A percentile compares a stretch with the other conserved stretches of the same genome.
phyloP scores from a whole-genome alignment of 2,329 filamentous ascomycete genomes.

The Diaporthe capsici region DNA sequence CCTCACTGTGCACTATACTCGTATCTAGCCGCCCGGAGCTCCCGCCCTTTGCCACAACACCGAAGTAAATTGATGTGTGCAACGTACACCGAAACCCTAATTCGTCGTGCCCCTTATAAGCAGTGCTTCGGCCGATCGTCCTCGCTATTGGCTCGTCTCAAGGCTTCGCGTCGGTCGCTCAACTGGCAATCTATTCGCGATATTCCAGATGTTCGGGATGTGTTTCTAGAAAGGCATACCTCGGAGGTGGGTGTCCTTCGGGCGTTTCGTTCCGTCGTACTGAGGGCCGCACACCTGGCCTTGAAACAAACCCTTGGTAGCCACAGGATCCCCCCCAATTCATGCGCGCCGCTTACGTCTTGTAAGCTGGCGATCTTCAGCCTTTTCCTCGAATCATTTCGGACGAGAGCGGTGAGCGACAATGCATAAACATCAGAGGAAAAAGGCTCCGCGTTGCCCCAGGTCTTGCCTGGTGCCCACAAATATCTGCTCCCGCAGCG shows the following conservation, averaged over 20 bases:
- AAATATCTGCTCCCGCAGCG: slow-evolving; percentile 23
- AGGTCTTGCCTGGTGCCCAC: neutral
- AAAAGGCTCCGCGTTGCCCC: slow-evolving; percentile 9
- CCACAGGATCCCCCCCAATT: slow-evolving; percentile 12
- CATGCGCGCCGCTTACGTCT: slow-evolving; percentile 36
- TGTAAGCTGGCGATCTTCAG: slow-evolving; percentile 14
- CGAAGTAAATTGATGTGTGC: slow-evolving; percentile 21
- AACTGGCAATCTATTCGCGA: slow-evolving; percentile 6
- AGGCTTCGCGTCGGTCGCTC: slow-evolving; percentile 7
- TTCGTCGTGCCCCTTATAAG: neutral
- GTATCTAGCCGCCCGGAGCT: neutral
- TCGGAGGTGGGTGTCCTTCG: slow-evolving; percentile 23
- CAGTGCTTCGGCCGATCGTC: neutral
- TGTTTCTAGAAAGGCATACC: slow-evolving; percentile 27
- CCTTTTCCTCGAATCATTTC: slow-evolving; percentile 16
- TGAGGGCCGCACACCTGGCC: slow-evolving; percentile 22
- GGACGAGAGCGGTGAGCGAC: slow-evolving; percentile 32
- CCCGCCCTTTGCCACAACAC: neutral
- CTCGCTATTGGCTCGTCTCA: neutral
- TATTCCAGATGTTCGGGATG: slow-evolving; percentile 7
- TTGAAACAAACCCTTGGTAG: slow-evolving; percentile 40
- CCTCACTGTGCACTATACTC: neutral
- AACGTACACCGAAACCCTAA: slow-evolving; percentile 21
- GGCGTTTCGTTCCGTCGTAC: slow-evolving; percentile 33
- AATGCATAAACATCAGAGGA: slow-evolving; percentile 35